Evolutionary conservation across 192 early-diverging fungal genomes (phyloP), one percentile per base, ranked within the genome.

Genomic region (Dissophora ornata): DNA sequence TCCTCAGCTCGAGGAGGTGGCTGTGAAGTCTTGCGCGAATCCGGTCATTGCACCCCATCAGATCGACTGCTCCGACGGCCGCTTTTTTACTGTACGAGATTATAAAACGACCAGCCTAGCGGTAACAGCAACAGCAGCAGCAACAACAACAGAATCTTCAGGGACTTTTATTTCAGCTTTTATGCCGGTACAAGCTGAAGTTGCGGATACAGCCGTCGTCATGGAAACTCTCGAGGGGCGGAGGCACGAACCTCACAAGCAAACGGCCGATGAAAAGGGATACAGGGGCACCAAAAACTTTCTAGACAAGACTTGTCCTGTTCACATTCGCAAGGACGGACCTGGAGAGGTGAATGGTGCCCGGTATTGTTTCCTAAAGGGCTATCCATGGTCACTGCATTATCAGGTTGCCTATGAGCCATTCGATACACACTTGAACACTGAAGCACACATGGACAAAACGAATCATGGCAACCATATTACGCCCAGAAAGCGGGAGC

Each of bases 221-320:
- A 24, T 38, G 1, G 51, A 33, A n/a, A 15, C 63, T n/a, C 2
- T 13, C 28, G 42, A 45, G 3, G 22, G 36, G 18, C 57, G 29
- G 5, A 24, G 36, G 32, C 7, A 22, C 32, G 24, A 15, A 29
- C 41, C 25, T 45, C 45, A 24, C 26, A 49, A 30, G 45, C 22
- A 44, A 8, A 41, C 32, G 1, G 25, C 28, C 11, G 62, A 74
- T 25, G 58, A 77, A 3, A 77, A 40, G n/a, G 46, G 25, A 21
- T 77, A 77, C 29, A 57, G 67, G 9, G 73, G 73, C 13, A 57
- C 32, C 25, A 67, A 57, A 24, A 77, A 77, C 47, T 77, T 77
- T 57, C 29, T 77, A 7, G 73, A 77, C 57, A 77, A 67, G 33
- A 26, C 65, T 2, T 67, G 73, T 33, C 59, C 73, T 15, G 24